These are phyloP conservation scores for Ilex aquifolium DNA, from an alignment of 257 asterid species.

Conservation along the genomic window DNA sequence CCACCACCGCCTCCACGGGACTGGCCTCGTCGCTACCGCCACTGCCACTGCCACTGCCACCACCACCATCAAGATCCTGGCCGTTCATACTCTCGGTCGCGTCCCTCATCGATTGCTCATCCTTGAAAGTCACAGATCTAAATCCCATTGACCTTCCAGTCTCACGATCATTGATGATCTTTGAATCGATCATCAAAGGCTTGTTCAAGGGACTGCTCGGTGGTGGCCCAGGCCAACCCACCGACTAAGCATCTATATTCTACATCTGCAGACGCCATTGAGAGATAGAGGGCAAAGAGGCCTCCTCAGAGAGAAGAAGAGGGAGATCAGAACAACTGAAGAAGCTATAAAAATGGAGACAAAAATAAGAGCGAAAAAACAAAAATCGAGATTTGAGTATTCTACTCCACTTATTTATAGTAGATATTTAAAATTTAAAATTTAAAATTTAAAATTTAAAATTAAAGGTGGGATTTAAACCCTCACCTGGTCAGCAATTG, in stretches of 20 bases:
- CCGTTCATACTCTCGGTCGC: not conserved
- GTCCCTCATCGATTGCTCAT: not conserved
- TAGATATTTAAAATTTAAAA: too few relatives aligned
- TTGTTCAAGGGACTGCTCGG: constrained; percentile 35
- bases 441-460: too few relatives aligned
- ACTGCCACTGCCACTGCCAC: not conserved
- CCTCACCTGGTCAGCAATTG: too few relatives aligned
- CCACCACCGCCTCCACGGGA: constrained; percentile 3
- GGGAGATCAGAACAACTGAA: too few relatives aligned
- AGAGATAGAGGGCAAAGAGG: too few relatives aligned
- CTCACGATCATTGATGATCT: constrained; percentile 22
- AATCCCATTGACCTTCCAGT: not conserved
- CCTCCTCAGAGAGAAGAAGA: not conserved
- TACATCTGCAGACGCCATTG: constrained; percentile 7
- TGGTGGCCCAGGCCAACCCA: constrained; percentile 65
- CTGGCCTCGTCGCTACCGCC: not conserved
- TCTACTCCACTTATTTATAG: too few relatives aligned
- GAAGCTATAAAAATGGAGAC: too few relatives aligned
- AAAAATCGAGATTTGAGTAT: too few relatives aligned
- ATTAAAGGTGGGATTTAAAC: too few relatives aligned
- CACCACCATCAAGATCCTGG: not conserved
- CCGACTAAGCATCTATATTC: constrained; percentile 29
- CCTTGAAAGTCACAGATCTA: not conserved
- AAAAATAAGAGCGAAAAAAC: too few relatives aligned
- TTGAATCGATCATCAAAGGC: constrained; percentile 65